Percentiles rank a stretch among this genome's conserved stretches.
Conservation (phyloP, 2,329 filamentous ascomycete species). For the Lachnellula suecica region DNA sequence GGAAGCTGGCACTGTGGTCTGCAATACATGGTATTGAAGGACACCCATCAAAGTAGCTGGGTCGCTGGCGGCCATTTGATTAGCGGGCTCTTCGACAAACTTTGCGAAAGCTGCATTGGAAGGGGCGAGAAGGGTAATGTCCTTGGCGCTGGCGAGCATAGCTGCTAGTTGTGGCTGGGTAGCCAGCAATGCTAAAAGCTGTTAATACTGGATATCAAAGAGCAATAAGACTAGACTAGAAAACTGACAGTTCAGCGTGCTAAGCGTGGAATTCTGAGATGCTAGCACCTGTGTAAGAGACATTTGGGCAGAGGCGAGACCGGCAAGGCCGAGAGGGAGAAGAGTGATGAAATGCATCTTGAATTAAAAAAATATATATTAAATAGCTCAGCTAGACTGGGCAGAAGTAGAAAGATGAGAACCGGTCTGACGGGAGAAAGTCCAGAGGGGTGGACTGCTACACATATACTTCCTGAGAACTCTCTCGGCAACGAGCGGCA, state of each 20-base stretch:
- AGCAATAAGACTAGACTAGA: too few species aligned
- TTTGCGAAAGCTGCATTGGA: slow-evolving; percentile 31
- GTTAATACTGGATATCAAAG: too few species aligned
- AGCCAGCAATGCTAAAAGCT: slow-evolving; percentile 6
- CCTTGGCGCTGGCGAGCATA: slow-evolving; percentile 30
- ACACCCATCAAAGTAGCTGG: slow-evolving; percentile 31
- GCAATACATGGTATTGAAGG: slow-evolving; percentile 30
- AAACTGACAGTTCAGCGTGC: background rate
- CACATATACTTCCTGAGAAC: too few species aligned
- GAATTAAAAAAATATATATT: too few species aligned
- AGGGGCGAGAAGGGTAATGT: slow-evolving; percentile 49
- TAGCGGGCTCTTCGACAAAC: slow-evolving; percentile 22
- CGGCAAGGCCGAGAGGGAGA: background rate
- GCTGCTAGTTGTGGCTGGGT: slow-evolving; percentile 4
- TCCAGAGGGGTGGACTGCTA: too few species aligned
- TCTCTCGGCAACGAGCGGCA: too few species aligned
- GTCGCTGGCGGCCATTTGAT: slow-evolving; percentile 29
- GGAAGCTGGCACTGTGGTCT: slow-evolving; percentile 17
- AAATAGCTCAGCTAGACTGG: too few species aligned
- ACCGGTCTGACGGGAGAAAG: too few species aligned
- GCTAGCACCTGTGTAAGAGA: background rate
- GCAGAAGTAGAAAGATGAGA: too few species aligned
- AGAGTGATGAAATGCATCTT: too few species aligned
- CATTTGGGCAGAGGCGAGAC: background rate
- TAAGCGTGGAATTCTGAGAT: background rate